phyloP scores from a whole-genome alignment of 148 eudicot species.

The Cornus kousa region DNA sequence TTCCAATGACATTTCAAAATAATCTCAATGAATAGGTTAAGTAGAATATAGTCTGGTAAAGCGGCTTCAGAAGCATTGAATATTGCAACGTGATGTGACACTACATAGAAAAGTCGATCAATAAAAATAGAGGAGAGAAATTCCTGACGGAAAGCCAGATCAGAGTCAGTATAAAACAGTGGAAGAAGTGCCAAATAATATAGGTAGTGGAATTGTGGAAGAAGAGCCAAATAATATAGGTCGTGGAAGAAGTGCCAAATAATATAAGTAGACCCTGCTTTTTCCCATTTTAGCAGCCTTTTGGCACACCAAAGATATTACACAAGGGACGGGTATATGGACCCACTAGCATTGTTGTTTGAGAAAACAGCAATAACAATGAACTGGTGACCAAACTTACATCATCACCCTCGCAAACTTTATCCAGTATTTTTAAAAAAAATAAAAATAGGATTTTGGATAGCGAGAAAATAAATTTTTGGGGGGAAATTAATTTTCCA shows the following conservation, averaged over 20 bases:
- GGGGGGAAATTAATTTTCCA: too few species aligned
- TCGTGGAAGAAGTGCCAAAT: not conserved
- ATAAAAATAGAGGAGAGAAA: not conserved
- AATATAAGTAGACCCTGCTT: not conserved
- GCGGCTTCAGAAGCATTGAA: not conserved
- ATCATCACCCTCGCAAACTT: not conserved
- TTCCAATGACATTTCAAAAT: slow-evolving; percentile 6
- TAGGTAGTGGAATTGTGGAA: not conserved
- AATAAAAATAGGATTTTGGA: too few species aligned
- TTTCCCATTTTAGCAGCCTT: not conserved
- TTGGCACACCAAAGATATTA: not conserved
- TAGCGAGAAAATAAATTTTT: too few species aligned
- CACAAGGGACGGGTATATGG: not conserved
- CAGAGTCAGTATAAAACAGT: not conserved
- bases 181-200: not conserved
- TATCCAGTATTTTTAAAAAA: not conserved
- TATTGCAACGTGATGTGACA: not conserved
- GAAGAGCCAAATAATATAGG: not conserved
- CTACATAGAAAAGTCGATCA: not conserved
- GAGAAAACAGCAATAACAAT: not conserved
- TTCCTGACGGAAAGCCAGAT: not conserved
- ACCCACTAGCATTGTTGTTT: not conserved
- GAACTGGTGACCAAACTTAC: not conserved
- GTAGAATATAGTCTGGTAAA: not conserved
- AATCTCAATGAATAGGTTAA: not conserved